Base-by-base conservation (phyloP, 208 protist species). In the Wallacemonas sp. region DNA sequence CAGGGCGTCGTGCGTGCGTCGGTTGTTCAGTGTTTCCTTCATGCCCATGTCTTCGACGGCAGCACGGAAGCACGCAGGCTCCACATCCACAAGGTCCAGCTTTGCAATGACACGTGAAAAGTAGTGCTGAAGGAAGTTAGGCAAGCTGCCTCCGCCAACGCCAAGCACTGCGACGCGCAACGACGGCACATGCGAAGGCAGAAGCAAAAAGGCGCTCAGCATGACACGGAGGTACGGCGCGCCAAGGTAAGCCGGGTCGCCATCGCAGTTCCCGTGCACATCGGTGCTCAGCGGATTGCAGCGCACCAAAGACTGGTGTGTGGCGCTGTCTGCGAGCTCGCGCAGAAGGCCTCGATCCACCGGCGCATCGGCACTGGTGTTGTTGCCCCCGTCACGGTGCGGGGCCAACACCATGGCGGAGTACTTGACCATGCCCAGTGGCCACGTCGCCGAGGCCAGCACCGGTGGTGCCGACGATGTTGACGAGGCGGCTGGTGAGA, bases 171-270 rank as follows among this genome's bases (percentile, higher is more conserved):
- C 84, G 8, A 95, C 85, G 22, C 75, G 74, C 45, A 91, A 63
- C 19, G 73, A 67, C 29, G 81, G 68, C 9, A 70, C 71, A 21
- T 61, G 30, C 29, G 72, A 41, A 1, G 90, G 86, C 53, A 93
- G 60, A 44, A 91, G 73, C 29, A 83, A 57, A 21, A 95, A 80
- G 15, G 76, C 85, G 65, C 73, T 79, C 9, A 92, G 62, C 79
- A 95, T 83, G 26, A 89, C 68, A 24, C 87, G 76, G n/a, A 92
- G 82, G 72, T 95, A 95, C 32, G 83, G 79, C 1, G 90, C 85
- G 10, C 75, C 77, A 26, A 95, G 82, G 68, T 81, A 87, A 50
- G 75, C 60, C 1, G 86, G 64, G 44, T 89, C 87, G 32, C 42
- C 73, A 13, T 79, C 65, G 57, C 87, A 93, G 50, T 88, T 88